Base-by-base conservation (phyloP, 1,284 basidiomycete genomes). In the Ustilago tritici region DNA sequence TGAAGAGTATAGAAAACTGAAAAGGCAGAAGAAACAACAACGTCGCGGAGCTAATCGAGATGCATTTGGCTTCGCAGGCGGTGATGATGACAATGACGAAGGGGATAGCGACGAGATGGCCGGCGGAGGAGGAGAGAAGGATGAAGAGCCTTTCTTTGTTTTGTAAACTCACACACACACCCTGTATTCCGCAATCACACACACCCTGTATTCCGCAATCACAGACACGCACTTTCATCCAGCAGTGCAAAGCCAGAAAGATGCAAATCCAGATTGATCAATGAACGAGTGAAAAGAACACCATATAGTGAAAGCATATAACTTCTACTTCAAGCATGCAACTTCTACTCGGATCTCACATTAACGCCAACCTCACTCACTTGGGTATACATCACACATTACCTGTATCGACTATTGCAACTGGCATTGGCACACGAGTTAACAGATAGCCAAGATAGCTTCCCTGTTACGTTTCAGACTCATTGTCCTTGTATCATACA, bases 1-100 rank as follows among this genome's bases (percentile, higher is more conserved):
- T 31, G 73, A 69, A 32, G 81, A 83, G 41, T 80, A 81, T 56
- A 76, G 80, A 10, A 78, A 78, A 19, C 64, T 71, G 6, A 79
- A 78, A 43, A 74, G 78, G 54, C 70, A 79, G 6, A 80, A 54
- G 52, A 28, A 43, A 40, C 38, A 57, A 41, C 41, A 47, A 35
- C 56, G 56, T 17, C 31, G 56, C 38, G 35, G 35, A 23, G n/a
- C 28, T 8, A 38, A 50, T 32, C 49, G 15, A 50, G 31, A 50
- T 56, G 38, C 35, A 4, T 53, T 54, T n/a, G 35, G 56, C 34
- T 50, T 50, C 12, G 40, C 41, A 8, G 28, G 40, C 40, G 47
- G 62, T 28, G 32, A 35, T 40, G 61, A 63, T 46, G 28, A 60
- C 19, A 46, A 61, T 31, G 35, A 36, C n/a, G 61, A 49, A 9